A percentile compares a stretch with the other conserved stretches of the same genome.
phyloP scores from a whole-genome alignment of 441 rosid genomes.

The Erodium chrysanthum region DNA sequence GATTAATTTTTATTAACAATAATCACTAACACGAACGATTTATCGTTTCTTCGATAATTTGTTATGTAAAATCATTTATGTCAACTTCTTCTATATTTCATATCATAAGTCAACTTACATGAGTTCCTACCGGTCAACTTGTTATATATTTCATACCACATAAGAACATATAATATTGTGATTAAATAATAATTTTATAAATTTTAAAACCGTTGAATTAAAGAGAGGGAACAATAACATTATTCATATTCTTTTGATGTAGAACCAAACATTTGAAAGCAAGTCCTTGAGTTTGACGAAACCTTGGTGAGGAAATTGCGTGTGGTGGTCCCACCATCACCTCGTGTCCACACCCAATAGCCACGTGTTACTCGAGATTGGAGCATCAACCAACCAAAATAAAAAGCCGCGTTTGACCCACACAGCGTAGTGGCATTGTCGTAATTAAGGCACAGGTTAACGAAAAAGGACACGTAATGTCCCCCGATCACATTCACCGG shows the following conservation, averaged over 20 bases:
- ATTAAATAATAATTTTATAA: too few species aligned
- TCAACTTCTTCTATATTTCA: too few species aligned
- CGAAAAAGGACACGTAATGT: too few species aligned
- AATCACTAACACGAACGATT: too few species aligned
- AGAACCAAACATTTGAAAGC: neutral
- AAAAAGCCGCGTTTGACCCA: neutral
- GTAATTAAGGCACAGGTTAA: neutral
- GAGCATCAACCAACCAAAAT: neutral
- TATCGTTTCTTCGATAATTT: too few species aligned
- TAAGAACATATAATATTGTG: too few species aligned
- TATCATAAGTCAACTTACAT: too few species aligned
- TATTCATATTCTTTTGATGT: neutral
- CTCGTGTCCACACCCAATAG: neutral
- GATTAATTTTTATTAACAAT: too few species aligned
- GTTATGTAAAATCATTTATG: too few species aligned
- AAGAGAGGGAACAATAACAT: neutral
- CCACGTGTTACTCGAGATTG: neutral
- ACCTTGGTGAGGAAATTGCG: neutral
- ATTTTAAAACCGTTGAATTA: too few species aligned
- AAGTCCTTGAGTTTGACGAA: neutral
- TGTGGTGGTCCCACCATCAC: neutral
- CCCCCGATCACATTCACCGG: slow-evolving; percentile 1
- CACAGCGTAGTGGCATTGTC: neutral
- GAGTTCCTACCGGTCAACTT: too few species aligned
- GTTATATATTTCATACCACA: too few species aligned